Evolutionary conservation across 192 early-diverging fungal genomes (phyloP).

Genomic region (Backusella psychrophila): DNA sequence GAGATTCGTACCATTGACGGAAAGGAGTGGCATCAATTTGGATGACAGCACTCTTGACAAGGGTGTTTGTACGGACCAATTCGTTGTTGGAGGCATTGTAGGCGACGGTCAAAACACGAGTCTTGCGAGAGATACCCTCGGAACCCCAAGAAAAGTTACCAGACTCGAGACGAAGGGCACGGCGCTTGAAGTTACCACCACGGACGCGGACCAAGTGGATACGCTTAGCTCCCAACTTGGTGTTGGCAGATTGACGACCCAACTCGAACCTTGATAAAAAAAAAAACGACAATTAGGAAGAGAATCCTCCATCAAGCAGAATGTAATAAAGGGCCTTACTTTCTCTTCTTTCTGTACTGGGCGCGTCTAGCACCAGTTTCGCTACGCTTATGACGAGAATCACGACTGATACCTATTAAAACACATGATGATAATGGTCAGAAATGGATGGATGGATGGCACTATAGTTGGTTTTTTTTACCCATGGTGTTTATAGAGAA

Average conservation of each 20-base stretch:
- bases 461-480: neutral
- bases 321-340: constrained; percentile 44
- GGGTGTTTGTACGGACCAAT: constrained; percentile 99
- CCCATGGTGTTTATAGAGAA: constrained; percentile 25
- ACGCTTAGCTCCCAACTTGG: constrained; percentile 96
- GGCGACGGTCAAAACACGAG: constrained; percentile 91
- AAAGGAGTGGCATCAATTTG: constrained; percentile 99
- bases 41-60: constrained; percentile 97
- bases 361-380: constrained; percentile 98
- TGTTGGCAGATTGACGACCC: constrained; percentile 97
- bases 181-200: constrained; percentile 98
- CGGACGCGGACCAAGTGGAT: constrained; percentile 95
- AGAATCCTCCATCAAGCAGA: neutral
- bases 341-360: constrained; percentile 99
- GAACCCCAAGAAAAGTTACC: constrained; percentile 99
- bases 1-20: constrained; percentile 99
- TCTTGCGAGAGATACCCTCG: constrained; percentile 92
- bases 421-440: neutral
- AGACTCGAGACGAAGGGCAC: constrained; percentile 94
- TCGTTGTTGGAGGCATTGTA: constrained; percentile 99
- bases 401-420: constrained; percentile 94
- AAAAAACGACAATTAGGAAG: neutral
- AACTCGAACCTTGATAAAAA: constrained; percentile 76
- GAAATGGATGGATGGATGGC: constrained; percentile 31
- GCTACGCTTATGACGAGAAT: constrained; percentile 98